Evolutionary conservation across 2,329 filamentous ascomycete genomes (phyloP).

Genomic region (Fusarium lyarnte): DNA sequence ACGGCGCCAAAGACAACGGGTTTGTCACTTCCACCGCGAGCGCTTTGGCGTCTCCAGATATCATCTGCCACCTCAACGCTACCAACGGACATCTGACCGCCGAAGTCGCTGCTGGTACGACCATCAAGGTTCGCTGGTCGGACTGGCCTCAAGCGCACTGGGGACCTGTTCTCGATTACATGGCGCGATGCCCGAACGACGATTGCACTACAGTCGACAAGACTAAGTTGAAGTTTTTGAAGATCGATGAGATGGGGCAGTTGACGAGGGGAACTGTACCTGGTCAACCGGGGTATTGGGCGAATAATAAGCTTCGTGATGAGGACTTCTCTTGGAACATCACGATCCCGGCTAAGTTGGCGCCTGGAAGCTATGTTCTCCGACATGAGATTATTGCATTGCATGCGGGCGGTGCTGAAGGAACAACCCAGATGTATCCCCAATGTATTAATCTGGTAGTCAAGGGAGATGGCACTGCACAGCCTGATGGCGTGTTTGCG

Average conservation of each 20-base stretch:
- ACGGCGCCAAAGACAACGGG: neutral
- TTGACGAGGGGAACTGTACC: neutral
- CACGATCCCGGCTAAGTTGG: neutral
- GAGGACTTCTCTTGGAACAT: neutral
- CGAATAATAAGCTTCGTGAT: neutral
- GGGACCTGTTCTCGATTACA: neutral
- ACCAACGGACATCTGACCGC: neutral
- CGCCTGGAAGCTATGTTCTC: neutral
- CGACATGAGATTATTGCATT: neutral
- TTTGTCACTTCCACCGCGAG: neutral
- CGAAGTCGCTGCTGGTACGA: fast-evolving
- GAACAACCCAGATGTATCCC: neutral
- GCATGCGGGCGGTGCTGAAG: neutral
- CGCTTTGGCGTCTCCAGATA: neutral
- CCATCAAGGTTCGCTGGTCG: neutral
- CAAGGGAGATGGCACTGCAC: neutral
- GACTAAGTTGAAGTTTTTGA: neutral
- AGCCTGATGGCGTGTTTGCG: neutral
- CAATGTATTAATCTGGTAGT: neutral
- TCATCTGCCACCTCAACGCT: neutral
- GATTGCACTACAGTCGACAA: neutral
- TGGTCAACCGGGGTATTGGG: fast-evolving
- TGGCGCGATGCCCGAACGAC: neutral
- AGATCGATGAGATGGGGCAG: neutral
- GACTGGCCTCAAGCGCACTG: neutral